Percentiles rank a stretch among this genome's conserved stretches.
Conservation (phyloP, 2,329 filamentous ascomycete species). For the Dactylonectria macrodidyma region DNA sequence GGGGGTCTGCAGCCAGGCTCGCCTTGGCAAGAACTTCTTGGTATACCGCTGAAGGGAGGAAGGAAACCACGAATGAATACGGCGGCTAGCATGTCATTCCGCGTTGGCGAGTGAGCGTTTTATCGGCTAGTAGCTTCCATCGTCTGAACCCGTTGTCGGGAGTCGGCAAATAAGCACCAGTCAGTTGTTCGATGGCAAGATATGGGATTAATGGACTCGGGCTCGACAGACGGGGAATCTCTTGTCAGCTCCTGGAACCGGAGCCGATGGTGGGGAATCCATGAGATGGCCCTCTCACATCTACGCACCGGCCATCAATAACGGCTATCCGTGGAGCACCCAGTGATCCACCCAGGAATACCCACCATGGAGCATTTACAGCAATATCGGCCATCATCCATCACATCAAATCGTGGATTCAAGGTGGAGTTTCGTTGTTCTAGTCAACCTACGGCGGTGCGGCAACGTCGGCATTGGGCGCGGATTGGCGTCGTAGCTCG, state of each 20-base stretch:
- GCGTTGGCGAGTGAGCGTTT: neutral
- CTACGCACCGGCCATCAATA: neutral
- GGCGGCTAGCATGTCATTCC: neutral
- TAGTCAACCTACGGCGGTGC: conserved; percentile 27
- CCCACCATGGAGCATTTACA: neutral
- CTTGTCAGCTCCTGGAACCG: conserved; percentile 8
- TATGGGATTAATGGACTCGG: neutral
- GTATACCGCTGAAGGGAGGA: neutral
- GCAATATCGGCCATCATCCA: neutral
- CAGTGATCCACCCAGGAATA: neutral
- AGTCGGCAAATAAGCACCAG: neutral
- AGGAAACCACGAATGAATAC: neutral
- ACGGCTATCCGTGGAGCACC: neutral
- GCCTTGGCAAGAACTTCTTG: conserved; percentile 5
- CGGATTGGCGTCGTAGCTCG: conserved; percentile 5
- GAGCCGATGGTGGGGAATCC: conserved; percentile 16
- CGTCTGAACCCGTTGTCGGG: neutral
- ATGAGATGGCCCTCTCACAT: neutral
- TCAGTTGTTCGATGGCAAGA: neutral
- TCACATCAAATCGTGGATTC: neutral
- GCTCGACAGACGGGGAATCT: neutral
- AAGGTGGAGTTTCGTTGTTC: conserved; percentile 16
- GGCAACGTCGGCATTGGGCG: conserved; percentile 14
- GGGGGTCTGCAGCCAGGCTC: conserved; percentile 5
- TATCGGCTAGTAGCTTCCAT: neutral